Evolutionary conservation across 2,329 filamentous ascomycete genomes (phyloP).

Genomic region (Fusarium sp.): DNA sequence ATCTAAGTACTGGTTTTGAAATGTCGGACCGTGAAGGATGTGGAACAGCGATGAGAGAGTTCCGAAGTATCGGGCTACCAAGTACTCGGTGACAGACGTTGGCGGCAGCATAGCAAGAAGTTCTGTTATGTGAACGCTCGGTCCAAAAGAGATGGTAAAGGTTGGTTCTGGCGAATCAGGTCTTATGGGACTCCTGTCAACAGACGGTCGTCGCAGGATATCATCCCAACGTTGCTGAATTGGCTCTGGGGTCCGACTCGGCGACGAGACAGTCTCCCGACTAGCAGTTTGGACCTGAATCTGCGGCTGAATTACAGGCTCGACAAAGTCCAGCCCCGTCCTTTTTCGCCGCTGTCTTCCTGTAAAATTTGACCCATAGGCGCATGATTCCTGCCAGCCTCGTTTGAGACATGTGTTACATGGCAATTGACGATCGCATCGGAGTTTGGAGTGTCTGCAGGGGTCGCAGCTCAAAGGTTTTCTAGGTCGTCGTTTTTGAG

Average conservation of each 20-base stretch:
- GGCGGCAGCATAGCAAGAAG: slow-evolving; percentile 8
- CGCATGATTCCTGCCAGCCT: slow-evolving; percentile 18
- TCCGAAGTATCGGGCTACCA: slow-evolving; percentile 10
- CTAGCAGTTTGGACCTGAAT: neutral
- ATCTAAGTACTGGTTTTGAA: neutral
- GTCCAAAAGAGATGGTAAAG: neutral
- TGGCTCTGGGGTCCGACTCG: slow-evolving; percentile 1
- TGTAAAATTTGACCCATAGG: slow-evolving; percentile 12
- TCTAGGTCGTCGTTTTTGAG: slow-evolving; percentile 9
- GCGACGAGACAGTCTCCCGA: neutral
- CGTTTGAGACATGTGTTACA: slow-evolving; percentile 23
- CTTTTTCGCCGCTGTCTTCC: neutral
- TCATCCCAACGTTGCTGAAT: slow-evolving; percentile 26
- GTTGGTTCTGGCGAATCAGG: neutral
- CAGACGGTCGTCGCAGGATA: slow-evolving; percentile 1
- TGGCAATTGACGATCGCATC: slow-evolving; percentile 25
- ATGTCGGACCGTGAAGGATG: slow-evolving; percentile 13
- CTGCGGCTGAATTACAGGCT: neutral
- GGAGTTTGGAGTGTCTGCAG: slow-evolving; percentile 24
- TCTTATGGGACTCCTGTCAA: slow-evolving; percentile 1
- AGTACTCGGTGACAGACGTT: slow-evolving; percentile 3
- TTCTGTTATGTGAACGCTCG: neutral
- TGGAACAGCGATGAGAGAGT: slow-evolving; percentile 12
- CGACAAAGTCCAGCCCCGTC: neutral
- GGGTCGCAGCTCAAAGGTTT: slow-evolving; percentile 28